Percentiles rank a stretch among this genome's conserved stretches.
phyloP scores from a whole-genome alignment of 495 filamentous ascomycete species.

The Annulohypoxylon stygium region DNA sequence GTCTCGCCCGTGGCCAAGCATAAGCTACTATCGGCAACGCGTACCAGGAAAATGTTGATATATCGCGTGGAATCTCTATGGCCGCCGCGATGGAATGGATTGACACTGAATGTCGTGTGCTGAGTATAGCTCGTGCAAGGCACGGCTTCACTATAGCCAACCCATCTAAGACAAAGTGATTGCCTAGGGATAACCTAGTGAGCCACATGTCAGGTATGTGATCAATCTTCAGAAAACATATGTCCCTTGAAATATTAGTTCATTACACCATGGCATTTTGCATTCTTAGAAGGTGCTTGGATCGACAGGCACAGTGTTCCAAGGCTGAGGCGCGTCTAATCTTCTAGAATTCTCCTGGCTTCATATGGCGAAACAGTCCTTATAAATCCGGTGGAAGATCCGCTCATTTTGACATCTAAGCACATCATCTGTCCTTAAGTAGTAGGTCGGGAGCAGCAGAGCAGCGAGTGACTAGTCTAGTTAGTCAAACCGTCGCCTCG shows the following conservation, averaged over 20 bases:
- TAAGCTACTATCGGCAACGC: background rate
- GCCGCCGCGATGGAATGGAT: conserved; percentile 40
- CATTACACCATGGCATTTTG: conserved; percentile 29
- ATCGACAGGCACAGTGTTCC: conserved; percentile 29
- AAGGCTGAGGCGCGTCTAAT: conserved; percentile 26
- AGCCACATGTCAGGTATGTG: conserved; percentile 17
- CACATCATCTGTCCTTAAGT: background rate
- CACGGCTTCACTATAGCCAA: background rate
- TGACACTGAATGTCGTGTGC: conserved; percentile 1
- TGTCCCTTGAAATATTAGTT: conserved; percentile 11
- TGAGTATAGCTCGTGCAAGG: conserved; percentile 7
- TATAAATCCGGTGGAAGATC: conserved; percentile 33
- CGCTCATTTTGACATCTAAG: background rate
- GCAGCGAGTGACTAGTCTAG: conserved; percentile 11
- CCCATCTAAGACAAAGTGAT: conserved; percentile 27
- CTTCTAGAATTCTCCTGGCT: conserved; percentile 16
- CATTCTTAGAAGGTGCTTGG: conserved; percentile 5
- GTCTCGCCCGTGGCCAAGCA: conserved; percentile 5
- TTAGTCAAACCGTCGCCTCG: conserved; percentile 1
- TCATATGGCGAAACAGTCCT: background rate
- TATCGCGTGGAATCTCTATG: conserved; percentile 15
- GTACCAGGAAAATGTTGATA: conserved; percentile 2
- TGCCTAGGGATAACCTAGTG: conserved; percentile 6
- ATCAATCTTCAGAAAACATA: conserved; percentile 19
- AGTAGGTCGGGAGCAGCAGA: conserved; percentile 20